Evolutionary conservation across 495 filamentous ascomycete species (phyloP).

Genomic region (Talaromyces nanjingensis): DNA sequence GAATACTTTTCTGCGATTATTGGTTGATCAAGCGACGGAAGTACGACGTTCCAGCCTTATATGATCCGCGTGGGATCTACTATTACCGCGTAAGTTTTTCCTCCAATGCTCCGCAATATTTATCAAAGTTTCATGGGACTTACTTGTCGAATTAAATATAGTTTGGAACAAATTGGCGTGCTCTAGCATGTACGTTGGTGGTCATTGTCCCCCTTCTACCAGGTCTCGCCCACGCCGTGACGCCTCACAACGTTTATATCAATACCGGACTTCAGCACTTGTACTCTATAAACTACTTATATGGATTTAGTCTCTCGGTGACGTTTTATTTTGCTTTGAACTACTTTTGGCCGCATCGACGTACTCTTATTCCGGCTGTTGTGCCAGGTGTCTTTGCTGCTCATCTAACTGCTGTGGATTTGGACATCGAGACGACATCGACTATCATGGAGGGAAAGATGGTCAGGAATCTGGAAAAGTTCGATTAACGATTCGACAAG

Average conservation of each 20-base stretch:
- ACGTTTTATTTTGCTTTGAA: constrained; percentile 26
- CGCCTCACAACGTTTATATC: constrained; percentile 14
- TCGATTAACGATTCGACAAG: too few species aligned
- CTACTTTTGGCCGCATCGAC: constrained; percentile 7
- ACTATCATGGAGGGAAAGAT: background rate
- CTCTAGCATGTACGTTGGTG: constrained; percentile 17
- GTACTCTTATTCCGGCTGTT: constrained; percentile 6
- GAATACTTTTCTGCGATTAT: constrained; percentile 42
- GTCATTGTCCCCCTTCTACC: constrained; percentile 31
- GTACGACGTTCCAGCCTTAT: constrained; percentile 44
- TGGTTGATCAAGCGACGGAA: constrained; percentile 39
- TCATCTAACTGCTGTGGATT: constrained; percentile 1
- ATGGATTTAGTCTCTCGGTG: constrained; percentile 37
- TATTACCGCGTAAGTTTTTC: constrained; percentile 13
- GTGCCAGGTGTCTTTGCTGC: constrained; percentile 5
- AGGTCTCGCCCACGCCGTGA: constrained; percentile 23
- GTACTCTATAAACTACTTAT: constrained; percentile 46
- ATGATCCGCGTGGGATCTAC: constrained; percentile 41
- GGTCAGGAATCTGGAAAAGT: background rate
- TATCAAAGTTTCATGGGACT: too few species aligned
- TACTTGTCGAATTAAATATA: background rate
- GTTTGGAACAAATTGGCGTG: constrained; percentile 24
- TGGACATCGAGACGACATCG: background rate
- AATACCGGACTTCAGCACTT: constrained; percentile 26
- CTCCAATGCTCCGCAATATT: background rate